These are phyloP conservation scores for Saccharomycopsis hybrid DNA, from an alignment of 1,139 yeast species.

Conservation along the genomic window DNA sequence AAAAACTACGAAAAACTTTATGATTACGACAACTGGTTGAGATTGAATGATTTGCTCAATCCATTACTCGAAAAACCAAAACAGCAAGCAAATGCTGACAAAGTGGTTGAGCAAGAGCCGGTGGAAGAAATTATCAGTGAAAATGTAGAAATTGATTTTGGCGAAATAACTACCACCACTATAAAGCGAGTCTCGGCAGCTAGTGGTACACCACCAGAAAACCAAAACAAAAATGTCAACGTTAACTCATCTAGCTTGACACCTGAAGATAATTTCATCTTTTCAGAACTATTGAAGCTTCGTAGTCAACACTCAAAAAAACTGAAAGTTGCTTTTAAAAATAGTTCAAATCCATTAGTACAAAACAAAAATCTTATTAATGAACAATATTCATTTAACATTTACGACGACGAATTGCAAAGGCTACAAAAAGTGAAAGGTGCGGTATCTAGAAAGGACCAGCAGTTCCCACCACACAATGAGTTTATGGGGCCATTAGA, in stretches of 20 bases:
- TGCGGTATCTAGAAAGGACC: background rate
- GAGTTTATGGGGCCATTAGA: background rate
- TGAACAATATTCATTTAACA: slow-evolving; percentile 3
- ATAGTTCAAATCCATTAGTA: background rate
- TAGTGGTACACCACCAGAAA: no score
- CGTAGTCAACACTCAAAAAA: no score
- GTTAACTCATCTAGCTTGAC: background rate
- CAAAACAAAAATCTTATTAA: slow-evolving; percentile 4
- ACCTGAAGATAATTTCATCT: background rate
- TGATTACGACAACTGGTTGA: slow-evolving; percentile 3
- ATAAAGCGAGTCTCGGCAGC: no score
- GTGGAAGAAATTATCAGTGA: no score
- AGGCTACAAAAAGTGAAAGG: background rate
- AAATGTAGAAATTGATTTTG: no score
- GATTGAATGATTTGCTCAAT: background rate
- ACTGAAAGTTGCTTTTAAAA: no score
- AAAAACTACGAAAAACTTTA: slow-evolving; percentile 13
- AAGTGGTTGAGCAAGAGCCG: no score
- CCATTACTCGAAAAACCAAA: no score
- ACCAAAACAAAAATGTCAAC: no score
- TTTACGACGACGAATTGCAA: slow-evolving; percentile 4
- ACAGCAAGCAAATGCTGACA: no score
- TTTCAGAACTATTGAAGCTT: background rate
- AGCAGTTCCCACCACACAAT: background rate
- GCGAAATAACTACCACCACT: no score